A percentile compares a stretch with the other conserved stretches of the same genome.
These are phyloP conservation scores for Monilinia polystroma DNA, from an alignment of 2,329 filamentous ascomycete genomes.

Conservation along the genomic window DNA sequence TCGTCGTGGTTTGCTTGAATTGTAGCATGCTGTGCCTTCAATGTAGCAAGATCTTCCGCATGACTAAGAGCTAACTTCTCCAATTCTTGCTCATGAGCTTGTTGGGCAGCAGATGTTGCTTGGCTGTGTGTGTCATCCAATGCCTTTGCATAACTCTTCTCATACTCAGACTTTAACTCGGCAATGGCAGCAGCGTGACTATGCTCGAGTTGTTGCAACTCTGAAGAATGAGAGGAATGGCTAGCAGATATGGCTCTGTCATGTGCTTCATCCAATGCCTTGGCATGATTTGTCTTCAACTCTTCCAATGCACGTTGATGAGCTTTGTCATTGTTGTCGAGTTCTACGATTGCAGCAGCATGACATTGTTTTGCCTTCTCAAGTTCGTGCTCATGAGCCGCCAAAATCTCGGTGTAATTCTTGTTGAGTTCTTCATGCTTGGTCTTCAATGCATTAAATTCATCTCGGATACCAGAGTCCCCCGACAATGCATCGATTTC, in stretches of 20 bases:
- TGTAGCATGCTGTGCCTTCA: constrained; percentile 50
- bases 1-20: constrained; percentile 57
- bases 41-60: constrained; percentile 43
- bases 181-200: constrained; percentile 48
- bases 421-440: constrained; percentile 52
- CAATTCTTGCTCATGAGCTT: constrained; percentile 51
- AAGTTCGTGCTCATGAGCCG: constrained; percentile 32
- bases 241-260: constrained; percentile 50
- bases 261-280: constrained; percentile 58
- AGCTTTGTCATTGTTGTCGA: constrained; percentile 51
- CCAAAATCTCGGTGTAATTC: constrained; percentile 36
- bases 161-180: constrained; percentile 47
- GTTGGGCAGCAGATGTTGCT: constrained; percentile 49
- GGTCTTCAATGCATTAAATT: constrained; percentile 59
- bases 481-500: constrained; percentile 63
- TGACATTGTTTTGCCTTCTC: constrained; percentile 35
- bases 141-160: constrained; percentile 55
- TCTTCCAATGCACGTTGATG: constrained; percentile 56
- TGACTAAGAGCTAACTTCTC: constrained; percentile 56
- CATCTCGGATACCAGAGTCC: constrained; percentile 63
- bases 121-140: constrained; percentile 55
- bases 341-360: constrained; percentile 33
- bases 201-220: constrained; percentile 55
- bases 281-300: constrained; percentile 56
- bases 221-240: constrained; percentile 48